Conservation (phyloP, 352 stramenopile species). For the Pythium scleroteichum region DNA sequence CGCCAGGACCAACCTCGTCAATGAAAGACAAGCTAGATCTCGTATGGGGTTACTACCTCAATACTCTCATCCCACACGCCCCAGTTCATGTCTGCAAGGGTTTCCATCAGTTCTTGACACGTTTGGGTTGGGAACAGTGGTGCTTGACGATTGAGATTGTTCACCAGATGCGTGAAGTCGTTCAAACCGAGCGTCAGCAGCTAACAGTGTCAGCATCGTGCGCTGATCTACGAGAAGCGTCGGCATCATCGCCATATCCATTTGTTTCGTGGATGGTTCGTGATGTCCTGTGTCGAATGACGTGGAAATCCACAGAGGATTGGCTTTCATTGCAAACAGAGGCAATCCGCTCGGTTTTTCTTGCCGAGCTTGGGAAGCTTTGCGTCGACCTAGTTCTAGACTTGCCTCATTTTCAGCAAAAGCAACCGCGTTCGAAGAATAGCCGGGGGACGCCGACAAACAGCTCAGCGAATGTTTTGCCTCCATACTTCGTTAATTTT, state of each 20-base stretch:
- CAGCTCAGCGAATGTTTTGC: conserved; percentile 64
- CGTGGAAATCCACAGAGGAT: conserved; percentile 73
- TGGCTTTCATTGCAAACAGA: conserved; percentile 66
- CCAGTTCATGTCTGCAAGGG: conserved; percentile 79
- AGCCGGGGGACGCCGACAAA: conserved; percentile 34
- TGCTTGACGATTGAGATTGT: conserved; percentile 79
- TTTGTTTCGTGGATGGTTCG: conserved; percentile 86
- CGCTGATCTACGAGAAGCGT: conserved; percentile 25
- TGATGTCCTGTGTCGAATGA: conserved; percentile 77
- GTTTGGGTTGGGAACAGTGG: conserved; percentile 84
- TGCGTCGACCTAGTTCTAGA: conserved; percentile 79
- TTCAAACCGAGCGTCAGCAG: conserved; percentile 64
- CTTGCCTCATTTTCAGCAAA: conserved; percentile 65
- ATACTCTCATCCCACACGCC: conserved; percentile 69
- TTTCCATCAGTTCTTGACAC: conserved; percentile 80
- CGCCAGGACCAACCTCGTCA: background rate
- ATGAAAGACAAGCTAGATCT: conserved; percentile 63
- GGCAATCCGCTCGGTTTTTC: conserved; percentile 58
- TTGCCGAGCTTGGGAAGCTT: conserved; percentile 72
- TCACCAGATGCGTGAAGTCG: conserved; percentile 79
- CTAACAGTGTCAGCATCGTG: conserved; percentile 30
- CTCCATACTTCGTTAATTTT: conserved; percentile 87
- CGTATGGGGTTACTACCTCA: conserved; percentile 82
- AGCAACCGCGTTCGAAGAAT: conserved; percentile 30
- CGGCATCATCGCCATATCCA: conserved; percentile 63